A percentile compares a stretch with the other conserved stretches of the same genome.
These are phyloP conservation scores for Argentina anserina DNA, from an alignment of 306 rosid species.

Conservation along the genomic window DNA sequence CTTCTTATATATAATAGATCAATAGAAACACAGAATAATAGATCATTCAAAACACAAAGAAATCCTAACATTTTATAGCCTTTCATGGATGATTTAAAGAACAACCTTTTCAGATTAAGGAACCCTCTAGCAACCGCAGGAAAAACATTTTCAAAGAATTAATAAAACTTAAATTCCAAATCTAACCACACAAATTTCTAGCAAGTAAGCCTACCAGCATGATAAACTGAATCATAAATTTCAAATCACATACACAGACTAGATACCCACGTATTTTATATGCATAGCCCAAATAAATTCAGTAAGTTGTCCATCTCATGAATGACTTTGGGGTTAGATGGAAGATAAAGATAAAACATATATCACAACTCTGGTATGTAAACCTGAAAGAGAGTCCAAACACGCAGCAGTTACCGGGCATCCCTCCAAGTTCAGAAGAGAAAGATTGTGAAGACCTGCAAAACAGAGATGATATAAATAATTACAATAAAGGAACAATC, in stretches of 20 bases:
- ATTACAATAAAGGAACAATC: slow-evolving; percentile 19
- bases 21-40: too few species aligned
- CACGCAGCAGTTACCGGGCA: slow-evolving; percentile 84
- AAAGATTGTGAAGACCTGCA: slow-evolving; percentile 72
- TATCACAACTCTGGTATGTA: slow-evolving; percentile 25
- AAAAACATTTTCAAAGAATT: neutral
- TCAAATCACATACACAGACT: neutral
- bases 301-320: neutral
- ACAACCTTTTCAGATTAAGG: neutral
- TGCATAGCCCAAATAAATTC: neutral
- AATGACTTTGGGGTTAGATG: neutral
- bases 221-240: neutral
- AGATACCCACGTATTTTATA: neutral
- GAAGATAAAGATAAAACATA: neutral
- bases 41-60: neutral
- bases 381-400: slow-evolving; percentile 83
- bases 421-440: slow-evolving; percentile 86
- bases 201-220: neutral
- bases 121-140: neutral
- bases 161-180: neutral
- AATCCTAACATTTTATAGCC: neutral
- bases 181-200: neutral
- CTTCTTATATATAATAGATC: neutral
- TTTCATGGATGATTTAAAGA: neutral
- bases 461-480: slow-evolving; percentile 21